A percentile compares a stretch with the other conserved stretches of the same genome.
phyloP scores from a whole-genome alignment of 2,329 filamentous ascomycete species.

The Cytospora mali region DNA sequence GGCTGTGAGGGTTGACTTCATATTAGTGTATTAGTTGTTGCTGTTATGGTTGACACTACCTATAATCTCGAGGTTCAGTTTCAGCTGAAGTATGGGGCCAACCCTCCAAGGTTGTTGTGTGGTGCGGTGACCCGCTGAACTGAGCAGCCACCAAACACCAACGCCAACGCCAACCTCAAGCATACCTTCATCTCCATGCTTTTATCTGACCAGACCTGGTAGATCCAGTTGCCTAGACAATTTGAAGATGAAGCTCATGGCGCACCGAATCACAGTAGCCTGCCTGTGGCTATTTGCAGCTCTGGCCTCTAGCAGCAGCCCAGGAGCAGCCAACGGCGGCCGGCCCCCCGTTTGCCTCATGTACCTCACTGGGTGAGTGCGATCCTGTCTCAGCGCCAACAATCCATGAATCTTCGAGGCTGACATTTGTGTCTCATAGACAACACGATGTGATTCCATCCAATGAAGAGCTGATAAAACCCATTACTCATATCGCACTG shows the following conservation, averaged over 20 bases:
- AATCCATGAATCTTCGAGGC: not conserved
- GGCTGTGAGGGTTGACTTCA: no score
- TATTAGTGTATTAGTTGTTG: no score
- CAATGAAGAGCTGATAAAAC: constrained; percentile 39
- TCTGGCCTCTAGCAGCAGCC: not conserved
- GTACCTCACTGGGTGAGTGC: constrained; percentile 53
- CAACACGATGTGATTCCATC: constrained; percentile 50
- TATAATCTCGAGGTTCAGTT: no score
- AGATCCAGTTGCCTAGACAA: no score
- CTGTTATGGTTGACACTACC: no score
- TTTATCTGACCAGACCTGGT: no score
- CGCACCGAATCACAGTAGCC: not conserved
- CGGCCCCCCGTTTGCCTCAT: constrained; percentile 41
- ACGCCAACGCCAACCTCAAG: no score
- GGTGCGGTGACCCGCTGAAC: no score
- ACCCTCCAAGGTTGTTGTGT: no score
- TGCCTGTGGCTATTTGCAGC: constrained; percentile 15
- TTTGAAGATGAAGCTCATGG: not conserved
- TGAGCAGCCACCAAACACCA: no score
- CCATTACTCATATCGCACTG: constrained; percentile 59
- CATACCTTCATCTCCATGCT: no score
- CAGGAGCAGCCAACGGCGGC: not conserved
- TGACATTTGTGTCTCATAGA: constrained; percentile 37
- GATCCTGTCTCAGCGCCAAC: not conserved
- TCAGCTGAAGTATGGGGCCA: no score